Base-by-base conservation (phyloP, 176 grass and related monocot genomes). In the Aegilops bicornis region DNA sequence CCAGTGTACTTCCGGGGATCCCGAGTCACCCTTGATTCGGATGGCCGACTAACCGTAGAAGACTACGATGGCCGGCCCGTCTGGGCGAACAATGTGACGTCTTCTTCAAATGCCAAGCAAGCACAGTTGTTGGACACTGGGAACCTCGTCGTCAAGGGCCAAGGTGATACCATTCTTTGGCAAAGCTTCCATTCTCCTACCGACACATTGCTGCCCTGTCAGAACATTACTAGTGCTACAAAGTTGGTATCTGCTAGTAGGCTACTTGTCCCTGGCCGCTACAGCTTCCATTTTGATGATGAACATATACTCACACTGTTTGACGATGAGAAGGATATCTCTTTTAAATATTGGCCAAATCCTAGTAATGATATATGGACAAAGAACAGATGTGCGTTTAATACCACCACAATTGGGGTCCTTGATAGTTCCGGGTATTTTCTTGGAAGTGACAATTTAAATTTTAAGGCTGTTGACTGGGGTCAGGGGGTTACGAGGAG, bases 301-400 rank as follows among this genome's bases (percentile, higher is more conserved):
- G 79, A 92, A 10, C 70, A 86, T 56, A n/a, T 92, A 0, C 75
- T 92, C 50, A 73, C 79, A 12, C 61, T 92, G 33, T 86, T 92
- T 64, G 33, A 87, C 45, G 47, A 92, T 31, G 68, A 67, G 10
- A 64, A 85, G 4, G 69, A 87, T 12, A 35, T 77, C 40, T 80
- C 90, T 42, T 80, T 73, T 31, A 89, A 89, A 64, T 92, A 92
- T 35, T 92, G 90, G 87, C 87, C 90, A 42, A 5, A 86, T 80
- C 87, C 90, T 9, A 22, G 3, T 23, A 15, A 4, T 4, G 76
- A 10, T 50, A 64, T 89, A 11, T 89, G 90, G 90, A 4, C 63
- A 10, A 92, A 89, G 61, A 14, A 4, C 3, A 84, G 81, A 64
- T 25, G 1, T 1, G 29, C 36, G 0, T 88, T 79, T n/a, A 73